Base-by-base conservation (phyloP, 2,329 filamentous ascomycete species). In the Penicillium sp. region DNA sequence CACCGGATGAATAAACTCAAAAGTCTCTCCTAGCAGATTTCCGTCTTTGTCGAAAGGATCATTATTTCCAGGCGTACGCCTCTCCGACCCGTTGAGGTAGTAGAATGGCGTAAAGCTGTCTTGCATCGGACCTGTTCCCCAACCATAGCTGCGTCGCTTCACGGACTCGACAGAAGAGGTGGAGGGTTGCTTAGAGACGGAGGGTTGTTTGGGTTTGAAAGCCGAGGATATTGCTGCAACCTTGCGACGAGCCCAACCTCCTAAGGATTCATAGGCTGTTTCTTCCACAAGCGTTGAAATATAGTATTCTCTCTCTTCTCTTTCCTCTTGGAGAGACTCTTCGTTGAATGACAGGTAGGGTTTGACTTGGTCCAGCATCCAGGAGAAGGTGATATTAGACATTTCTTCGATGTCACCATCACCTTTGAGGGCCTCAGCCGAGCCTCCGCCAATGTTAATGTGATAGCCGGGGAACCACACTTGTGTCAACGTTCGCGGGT, bases 381-480 rank as follows among this genome's bases (percentile, higher is more conserved):
- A 65, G 12, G 57, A 44, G 31, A 62, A 63, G 9, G 60, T 54
- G 32, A 65, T 58, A 23, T 57, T 60, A 6, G 63, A 61, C 63
- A 65, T 64, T 21, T 64, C 59, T 41, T 67, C 65, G 59, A 66
- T 59, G 35, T 67, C 55, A 4, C 62, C 58, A 13, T 60, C 46
- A 18, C 64, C 50, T 15, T 55, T 39, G n/a, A 61, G 41, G 6
- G 67, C 64, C 23, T 70, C 66, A 3, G 50, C 50, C 40, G 75
- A 77, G 0, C 79, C 77, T 27, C 80, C 81, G 3, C 81, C 81
- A 3, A 82, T 68, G 52, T 82, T 80, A 10, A 75, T 73, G 60
- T 84, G 81, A 29, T 74, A 76, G 10, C 81, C 81, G 0, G 80
- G 80, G 52, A 83, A 83, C 81, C 81, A 83, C 9, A 79, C 77